Percentiles rank a stretch among this genome's conserved stretches.
These are phyloP conservation scores for Plasmodium cynomolgi DNA, from an alignment of 169 alveolate species.

Conservation along the genomic window DNA sequence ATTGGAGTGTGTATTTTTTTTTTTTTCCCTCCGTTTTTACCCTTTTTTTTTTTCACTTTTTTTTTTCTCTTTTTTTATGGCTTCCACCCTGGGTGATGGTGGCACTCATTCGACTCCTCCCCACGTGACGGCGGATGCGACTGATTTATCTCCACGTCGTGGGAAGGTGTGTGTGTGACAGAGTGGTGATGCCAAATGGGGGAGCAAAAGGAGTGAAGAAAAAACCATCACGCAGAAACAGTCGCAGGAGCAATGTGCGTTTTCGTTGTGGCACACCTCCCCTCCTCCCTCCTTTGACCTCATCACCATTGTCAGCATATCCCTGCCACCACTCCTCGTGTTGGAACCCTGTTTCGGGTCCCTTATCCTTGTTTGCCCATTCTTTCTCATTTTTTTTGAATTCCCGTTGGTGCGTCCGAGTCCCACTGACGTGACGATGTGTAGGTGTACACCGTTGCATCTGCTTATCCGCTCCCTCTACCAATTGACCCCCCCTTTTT, in stretches of 20 bases:
- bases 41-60: no score
- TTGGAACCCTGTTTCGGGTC: neutral
- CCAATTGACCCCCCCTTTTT: neutral
- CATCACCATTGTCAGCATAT: neutral
- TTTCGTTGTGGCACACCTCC: neutral
- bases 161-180: neutral
- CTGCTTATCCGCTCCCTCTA: neutral
- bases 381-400: neutral
- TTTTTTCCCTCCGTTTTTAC: no score
- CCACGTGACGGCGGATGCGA: neutral
- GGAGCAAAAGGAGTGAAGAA: neutral
- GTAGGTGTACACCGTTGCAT: neutral
- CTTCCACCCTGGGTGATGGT: neutral
- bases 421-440: neutral
- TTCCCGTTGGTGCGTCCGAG: neutral
- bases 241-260: neutral
- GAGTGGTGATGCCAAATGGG: neutral
- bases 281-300: neutral
- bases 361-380: neutral
- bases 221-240: neutral
- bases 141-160: neutral
- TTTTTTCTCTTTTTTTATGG: neutral
- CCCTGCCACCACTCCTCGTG: neutral
- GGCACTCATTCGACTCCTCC: neutral
- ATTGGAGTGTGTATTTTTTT: neutral